phyloP scores from a whole-genome alignment of 2,329 filamentous ascomycete genomes.

The Aaosphaeria arxii region DNA sequence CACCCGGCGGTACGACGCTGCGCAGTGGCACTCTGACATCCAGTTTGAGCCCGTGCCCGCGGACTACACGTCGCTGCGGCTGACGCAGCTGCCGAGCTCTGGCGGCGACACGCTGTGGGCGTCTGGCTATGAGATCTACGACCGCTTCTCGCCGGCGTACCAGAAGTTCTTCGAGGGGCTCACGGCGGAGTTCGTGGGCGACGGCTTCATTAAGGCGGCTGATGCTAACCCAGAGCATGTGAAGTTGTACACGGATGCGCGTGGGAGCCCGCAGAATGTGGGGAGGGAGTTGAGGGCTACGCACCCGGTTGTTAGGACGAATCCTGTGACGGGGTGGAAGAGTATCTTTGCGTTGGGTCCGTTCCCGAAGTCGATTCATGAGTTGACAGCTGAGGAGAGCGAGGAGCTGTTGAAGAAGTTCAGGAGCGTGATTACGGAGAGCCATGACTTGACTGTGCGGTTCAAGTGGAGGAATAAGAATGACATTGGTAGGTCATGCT shows the following conservation, averaged over 20 bases:
- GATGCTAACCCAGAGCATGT: slow-evolving; percentile 24
- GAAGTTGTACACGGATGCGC: slow-evolving; percentile 16
- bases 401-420: slow-evolving; percentile 43
- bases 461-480: slow-evolving; percentile 50
- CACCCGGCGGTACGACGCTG: slow-evolving; percentile 44
- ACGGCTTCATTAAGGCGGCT: slow-evolving; percentile 31
- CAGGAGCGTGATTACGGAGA: slow-evolving; percentile 43
- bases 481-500: slow-evolving; percentile 20
- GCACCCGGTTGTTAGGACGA: slow-evolving; percentile 61
- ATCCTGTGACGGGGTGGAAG: slow-evolving; percentile 65
- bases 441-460: slow-evolving; percentile 53
- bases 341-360: slow-evolving; percentile 44
- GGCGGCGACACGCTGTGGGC: slow-evolving; percentile 39
- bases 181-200: slow-evolving; percentile 47
- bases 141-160: slow-evolving; percentile 48
- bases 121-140: slow-evolving; percentile 47
- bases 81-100: slow-evolving; percentile 26
- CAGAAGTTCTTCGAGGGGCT: slow-evolving; percentile 48
- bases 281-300: slow-evolving; percentile 50
- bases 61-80: slow-evolving; percentile 38
- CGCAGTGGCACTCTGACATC: slow-evolving; percentile 49
- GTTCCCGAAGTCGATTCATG: slow-evolving; percentile 45
- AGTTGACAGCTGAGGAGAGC: slow-evolving; percentile 44
- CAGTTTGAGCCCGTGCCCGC: slow-evolving; percentile 41
- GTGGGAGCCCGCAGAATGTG: slow-evolving; percentile 55